Percentiles rank a stretch among this genome's conserved stretches.
Conservation (phyloP, 1,284 basidiomycete genomes). For the Melampsora abietis-canadensis region DNA sequence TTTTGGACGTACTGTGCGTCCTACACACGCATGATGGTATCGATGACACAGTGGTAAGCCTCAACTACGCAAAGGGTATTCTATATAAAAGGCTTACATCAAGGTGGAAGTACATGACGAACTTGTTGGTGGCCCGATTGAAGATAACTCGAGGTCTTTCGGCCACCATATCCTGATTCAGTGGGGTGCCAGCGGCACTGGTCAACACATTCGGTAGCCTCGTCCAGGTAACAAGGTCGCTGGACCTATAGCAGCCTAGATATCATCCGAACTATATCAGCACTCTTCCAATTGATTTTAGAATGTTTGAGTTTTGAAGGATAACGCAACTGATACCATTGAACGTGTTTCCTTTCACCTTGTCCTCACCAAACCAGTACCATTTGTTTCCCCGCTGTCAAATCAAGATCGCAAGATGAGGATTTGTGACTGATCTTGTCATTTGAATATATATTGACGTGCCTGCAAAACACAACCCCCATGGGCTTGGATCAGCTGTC, state of each 20-base stretch:
- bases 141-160: constrained; percentile 63
- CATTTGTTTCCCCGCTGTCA: constrained; percentile 52
- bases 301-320: neutral
- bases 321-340: constrained; percentile 55
- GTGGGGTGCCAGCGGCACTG: constrained; percentile 60
- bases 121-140: neutral
- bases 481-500: constrained; percentile 64
- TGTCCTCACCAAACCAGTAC: constrained; percentile 67
- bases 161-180: constrained; percentile 62
- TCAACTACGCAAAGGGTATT: too few species aligned
- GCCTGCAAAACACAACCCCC: constrained; percentile 64
- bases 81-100: constrained; percentile 60
- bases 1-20: too few species aligned
- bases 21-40: too few species aligned
- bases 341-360: constrained; percentile 62
- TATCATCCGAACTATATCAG: neutral
- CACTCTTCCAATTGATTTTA: neutral
- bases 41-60: too few species aligned
- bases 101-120: constrained; percentile 70
- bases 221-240: constrained; percentile 61
- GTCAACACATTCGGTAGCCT: constrained; percentile 63
- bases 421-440: neutral
- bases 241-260: constrained; percentile 55
- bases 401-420: neutral
- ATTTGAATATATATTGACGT: too few species aligned